A percentile compares a stretch with the other conserved stretches of the same genome.
phyloP scores from a whole-genome alignment of 2,329 filamentous ascomycete genomes.

The Ophiocordyceps polyrhachis-furcata region DNA sequence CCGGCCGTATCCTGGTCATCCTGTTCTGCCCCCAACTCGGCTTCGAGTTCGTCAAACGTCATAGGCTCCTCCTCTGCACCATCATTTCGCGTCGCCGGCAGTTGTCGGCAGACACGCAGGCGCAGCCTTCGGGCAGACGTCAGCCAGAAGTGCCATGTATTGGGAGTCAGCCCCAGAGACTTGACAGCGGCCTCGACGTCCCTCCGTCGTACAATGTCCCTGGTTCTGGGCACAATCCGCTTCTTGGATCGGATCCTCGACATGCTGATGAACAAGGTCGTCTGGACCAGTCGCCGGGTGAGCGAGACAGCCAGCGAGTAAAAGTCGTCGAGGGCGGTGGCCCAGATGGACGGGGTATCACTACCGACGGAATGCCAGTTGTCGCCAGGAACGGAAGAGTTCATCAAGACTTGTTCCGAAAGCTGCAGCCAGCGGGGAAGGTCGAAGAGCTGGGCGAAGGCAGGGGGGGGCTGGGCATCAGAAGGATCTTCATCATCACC shows the following conservation, averaged over 20 bases:
- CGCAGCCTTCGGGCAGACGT: constrained; percentile 28
- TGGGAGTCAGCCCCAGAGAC: constrained; percentile 23
- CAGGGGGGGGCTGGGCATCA: constrained; percentile 15
- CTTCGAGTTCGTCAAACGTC: constrained; percentile 25
- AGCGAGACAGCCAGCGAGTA: constrained; percentile 47
- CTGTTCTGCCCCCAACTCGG: constrained; percentile 9
- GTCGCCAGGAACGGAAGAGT: constrained; percentile 36
- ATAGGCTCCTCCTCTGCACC: constrained; percentile 13
- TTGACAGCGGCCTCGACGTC: constrained; percentile 31
- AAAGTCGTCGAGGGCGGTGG: constrained; percentile 61
- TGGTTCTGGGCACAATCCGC: constrained; percentile 10
- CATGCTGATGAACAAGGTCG: constrained; percentile 49
- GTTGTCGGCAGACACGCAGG: constrained; percentile 26
- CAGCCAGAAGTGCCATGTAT: constrained; percentile 26
- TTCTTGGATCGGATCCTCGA: constrained; percentile 42
- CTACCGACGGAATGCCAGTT: constrained; percentile 49
- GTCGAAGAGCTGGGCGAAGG: constrained; percentile 38
- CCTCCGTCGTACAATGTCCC: constrained; percentile 17
- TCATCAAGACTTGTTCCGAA: constrained; percentile 58
- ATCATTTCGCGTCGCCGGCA: constrained; percentile 5
- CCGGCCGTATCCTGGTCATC: constrained; percentile 2
- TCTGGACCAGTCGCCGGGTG: constrained; percentile 51
- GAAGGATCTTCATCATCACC: constrained; percentile 7
- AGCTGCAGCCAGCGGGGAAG: constrained; percentile 42
- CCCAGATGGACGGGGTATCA: constrained; percentile 50